Evolutionary conservation across 768 basidiomycete genomes (phyloP), one percentile per base, ranked within the genome.

Genomic region (Lentinula aciculospora): DNA sequence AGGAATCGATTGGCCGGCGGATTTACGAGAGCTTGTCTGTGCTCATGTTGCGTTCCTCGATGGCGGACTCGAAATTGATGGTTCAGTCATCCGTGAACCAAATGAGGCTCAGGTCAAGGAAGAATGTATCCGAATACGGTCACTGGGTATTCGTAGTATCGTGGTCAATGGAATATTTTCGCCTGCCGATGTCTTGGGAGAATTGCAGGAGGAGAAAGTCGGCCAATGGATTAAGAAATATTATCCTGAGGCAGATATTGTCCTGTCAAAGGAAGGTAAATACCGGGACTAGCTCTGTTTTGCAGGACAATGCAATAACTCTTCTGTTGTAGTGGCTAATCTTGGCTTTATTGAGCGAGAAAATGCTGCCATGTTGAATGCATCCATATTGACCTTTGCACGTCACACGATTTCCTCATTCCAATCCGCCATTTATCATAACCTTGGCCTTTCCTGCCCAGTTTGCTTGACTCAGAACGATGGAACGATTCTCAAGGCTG

Each of bases 311-410:
- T 53, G 23, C 12, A 51, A 15, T 57, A 25, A 58, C 47, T 40
- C 12, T 44, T 34, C 37, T 15, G 21, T 31, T 56, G 1, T 51
- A 74, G 80, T 81, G 46, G 81, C 77, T 15, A 74, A 77, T 58
- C 71, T 81, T 36, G 79, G 80, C 45, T 71, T 83, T 50, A 68
- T 84, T 17, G 79, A 82, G 60, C 76, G 83, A 31, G 84, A 85
- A 64, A 84, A 85, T 53, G 83, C 84, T 0, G 65, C 81, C 23
- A 82, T 85, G 56, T 72, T 84, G 62, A 85, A 84, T 62, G 82
- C 83, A 4, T 77, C 82, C 17, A 76, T 83, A 61, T 72, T 83
- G 25, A 68, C 72, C 32, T 84, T 81, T 65, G 82, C 83, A 0
- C 73, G 72, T 45, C 69, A 70, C 55, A 81, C 81, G 1, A 76